Evolutionary conservation across 177 flowering plant species (phyloP), one percentile per base, ranked within the genome.

Genomic region (Vitis hybrid): DNA sequence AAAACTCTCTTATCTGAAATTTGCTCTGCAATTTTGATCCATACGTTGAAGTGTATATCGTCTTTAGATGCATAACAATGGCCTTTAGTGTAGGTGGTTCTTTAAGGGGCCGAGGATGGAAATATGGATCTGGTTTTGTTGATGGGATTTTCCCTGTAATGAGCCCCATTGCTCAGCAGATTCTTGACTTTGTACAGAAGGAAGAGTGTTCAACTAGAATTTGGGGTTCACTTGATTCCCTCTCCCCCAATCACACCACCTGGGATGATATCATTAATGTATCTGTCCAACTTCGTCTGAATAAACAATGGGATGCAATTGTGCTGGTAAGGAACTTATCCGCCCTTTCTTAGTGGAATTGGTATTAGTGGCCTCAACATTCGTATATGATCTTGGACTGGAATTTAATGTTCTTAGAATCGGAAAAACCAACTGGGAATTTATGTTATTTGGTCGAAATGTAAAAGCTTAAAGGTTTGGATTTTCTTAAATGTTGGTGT

Each of bases 131-230:
- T 66, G 98, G 98, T 9, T 93, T 93, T 71, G 90, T 91, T 11
- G 97, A 93, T 81, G 98, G 97, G 49, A 79, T 93, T 58, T 93
- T 93, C 79, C 98, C 98, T 1, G 92, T 93, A 21, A 46, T 93
- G 81, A 88, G 97, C 64, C 92, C 95, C 27, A 65, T 63, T 55
- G 92, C 92, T 61, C 90, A 82, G 61, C 69, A 86, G 69, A 77
- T 93, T 61, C 74, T 91, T 58, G 73, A 78, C 27, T 81, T 83
- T 64, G 55, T 90, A 51, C 81, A 83, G 73, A 79, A 77, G 65
- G 85, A 87, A 72, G 69, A 14, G 51, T 84, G 84, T 76, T 46
- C 41, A 3, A 57, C 56, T 21, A 84, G 53, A 64, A 53, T 88
- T 12, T 80, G 86, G 84, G 76, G 20, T 69, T 71, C 84, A 68